Evolutionary conservation across 2,329 filamentous ascomycete genomes (phyloP), one percentile per base, ranked within the genome.

Genomic region (Clonostachys solani): DNA sequence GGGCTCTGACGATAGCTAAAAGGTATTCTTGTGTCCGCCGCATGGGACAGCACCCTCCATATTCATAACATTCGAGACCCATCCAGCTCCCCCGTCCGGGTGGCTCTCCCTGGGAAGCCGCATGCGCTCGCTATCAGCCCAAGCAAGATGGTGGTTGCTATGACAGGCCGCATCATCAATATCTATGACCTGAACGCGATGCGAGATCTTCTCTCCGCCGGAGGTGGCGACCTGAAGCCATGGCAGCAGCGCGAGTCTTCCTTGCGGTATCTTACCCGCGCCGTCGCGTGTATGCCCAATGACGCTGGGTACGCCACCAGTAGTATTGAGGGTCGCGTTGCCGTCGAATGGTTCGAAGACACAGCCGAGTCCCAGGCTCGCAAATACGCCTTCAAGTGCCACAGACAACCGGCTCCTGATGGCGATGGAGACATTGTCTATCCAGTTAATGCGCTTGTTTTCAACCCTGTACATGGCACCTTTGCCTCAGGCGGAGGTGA

Each of bases 371-470:
- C 88, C 5, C 92, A 97, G 70, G 86, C 88, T 37, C 82, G 92
- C 55, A 97, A 96, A 67, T 99, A 97, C 65, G 94, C 94, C 13
- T 99, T 99, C 81, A 99, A 99, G 68, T 99, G 94, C 68, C 94
- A 99, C 68, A 82, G 94, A 5, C 89, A 95, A 65, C 78, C 83
- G 2, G 77, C 75, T 10, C 68, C 81, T 3, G 78, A 84, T 38
- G 76, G 77, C 10, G 78, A 79, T 37, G 83, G 77, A 33, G 92
- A 96, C 59, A 78, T 96, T 5, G 89, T 96, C 4, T 96, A 92
- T 60, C 92, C 92, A 0, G 92, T 96, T 55, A 94, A 96, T 61
- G 87, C 91, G 4, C 77, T 96, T 8, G 83, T 89, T 1, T 96
- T 95, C 71, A 91, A 96, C 65, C 89, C 90, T 0, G 69, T 86